These are phyloP conservation scores for Fusarium virguliforme DNA, from an alignment of 2,329 filamentous ascomycete species.

Conservation along the genomic window DNA sequence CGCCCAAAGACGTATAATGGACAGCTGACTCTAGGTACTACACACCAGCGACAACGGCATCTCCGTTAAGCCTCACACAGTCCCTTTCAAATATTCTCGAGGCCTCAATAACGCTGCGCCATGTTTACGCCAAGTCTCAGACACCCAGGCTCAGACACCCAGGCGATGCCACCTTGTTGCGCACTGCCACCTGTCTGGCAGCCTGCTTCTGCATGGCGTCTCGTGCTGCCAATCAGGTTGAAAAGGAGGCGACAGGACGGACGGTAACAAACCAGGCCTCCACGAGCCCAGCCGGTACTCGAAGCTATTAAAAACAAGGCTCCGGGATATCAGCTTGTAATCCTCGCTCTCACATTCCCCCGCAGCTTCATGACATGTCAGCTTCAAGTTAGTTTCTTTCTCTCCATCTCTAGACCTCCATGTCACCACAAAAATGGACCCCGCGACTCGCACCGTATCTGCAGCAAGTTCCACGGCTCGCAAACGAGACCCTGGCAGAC, in stretches of 20 bases:
- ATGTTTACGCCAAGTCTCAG: neutral
- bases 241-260: neutral
- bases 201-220: conserved; percentile 15
- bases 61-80: neutral
- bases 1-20: no score
- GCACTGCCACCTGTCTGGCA: conserved; percentile 8
- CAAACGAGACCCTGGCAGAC: neutral
- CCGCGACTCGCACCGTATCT: neutral
- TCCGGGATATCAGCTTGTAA: neutral
- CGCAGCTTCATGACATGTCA: neutral
- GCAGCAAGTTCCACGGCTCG: conserved; percentile 1
- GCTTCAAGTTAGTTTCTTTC: neutral
- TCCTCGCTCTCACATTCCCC: neutral
- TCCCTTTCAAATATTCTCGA: neutral
- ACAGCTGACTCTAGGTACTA: conserved; percentile 2
- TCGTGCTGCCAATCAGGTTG: conserved; percentile 4
- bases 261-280: conserved; percentile 1
- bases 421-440: conserved; percentile 1
- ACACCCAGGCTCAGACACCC: neutral
- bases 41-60: neutral
- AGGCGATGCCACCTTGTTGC: neutral
- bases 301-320: conserved; percentile 7
- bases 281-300: neutral
- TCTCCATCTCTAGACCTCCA: neutral
- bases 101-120: conserved; percentile 7